These are phyloP conservation scores for Isabelozyma pseudorhagii DNA, from an alignment of 805 yeast genomes.

Conservation along the genomic window DNA sequence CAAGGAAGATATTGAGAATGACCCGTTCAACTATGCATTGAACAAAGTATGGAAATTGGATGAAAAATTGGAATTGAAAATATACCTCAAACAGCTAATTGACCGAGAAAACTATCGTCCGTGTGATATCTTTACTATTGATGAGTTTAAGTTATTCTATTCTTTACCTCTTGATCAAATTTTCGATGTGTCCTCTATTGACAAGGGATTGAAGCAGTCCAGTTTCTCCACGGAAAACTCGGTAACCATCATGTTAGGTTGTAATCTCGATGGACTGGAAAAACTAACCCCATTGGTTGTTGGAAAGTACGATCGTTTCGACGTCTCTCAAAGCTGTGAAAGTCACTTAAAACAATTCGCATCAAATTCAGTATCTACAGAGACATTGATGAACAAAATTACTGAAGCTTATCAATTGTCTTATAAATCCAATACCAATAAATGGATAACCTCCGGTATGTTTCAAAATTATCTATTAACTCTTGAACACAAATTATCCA, in stretches of 20 bases:
- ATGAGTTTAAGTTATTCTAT: conserved; percentile 59
- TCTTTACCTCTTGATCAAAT: conserved; percentile 60
- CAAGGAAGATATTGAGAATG: conserved; percentile 36
- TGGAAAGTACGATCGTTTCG: conserved; percentile 52
- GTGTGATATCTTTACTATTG: conserved; percentile 55
- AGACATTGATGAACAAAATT: conserved; percentile 36
- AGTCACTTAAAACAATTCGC: conserved; percentile 14
- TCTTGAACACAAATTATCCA: conserved; percentile 55
- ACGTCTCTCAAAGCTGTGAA: conserved; percentile 25
- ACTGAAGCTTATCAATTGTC: conserved; percentile 49
- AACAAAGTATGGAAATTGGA: conserved; percentile 61
- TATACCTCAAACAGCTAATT: conserved; percentile 33
- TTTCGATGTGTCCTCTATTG: conserved; percentile 43
- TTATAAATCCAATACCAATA: conserved; percentile 58
- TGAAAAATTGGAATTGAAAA: conserved; percentile 50
- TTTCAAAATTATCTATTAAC: conserved; percentile 62
- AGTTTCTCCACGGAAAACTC: conserved; percentile 38
- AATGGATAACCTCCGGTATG: conserved; percentile 61
- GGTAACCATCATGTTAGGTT: conserved; percentile 57
- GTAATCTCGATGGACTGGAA: conserved; percentile 61
- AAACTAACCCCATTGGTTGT: conserved; percentile 59
- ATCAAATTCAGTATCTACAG: conserved; percentile 7
- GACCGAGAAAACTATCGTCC: conserved; percentile 37
- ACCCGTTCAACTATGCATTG: conserved; percentile 23
- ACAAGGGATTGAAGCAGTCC: conserved; percentile 39